Percentiles rank a stretch among this genome's conserved stretches.
phyloP scores from a whole-genome alignment of 495 filamentous ascomycete genomes.

The Xylaria bambusicola region DNA sequence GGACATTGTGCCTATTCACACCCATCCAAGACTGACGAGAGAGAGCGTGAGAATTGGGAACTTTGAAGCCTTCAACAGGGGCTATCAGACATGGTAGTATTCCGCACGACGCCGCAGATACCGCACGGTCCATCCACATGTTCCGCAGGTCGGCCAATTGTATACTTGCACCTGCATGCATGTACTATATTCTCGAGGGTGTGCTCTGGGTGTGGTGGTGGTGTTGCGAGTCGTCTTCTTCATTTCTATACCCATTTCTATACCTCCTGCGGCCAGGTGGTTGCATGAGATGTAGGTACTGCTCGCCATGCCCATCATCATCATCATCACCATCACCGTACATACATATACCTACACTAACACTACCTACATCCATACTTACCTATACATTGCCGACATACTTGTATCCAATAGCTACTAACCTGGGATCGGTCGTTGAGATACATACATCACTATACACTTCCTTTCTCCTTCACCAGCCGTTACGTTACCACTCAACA shows the following conservation, averaged over 20 bases:
- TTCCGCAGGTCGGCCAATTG: conserved; percentile 19
- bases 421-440: too few relatives aligned
- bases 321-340: conserved; percentile 9
- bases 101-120: conserved; percentile 13
- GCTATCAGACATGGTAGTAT: background rate
- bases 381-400: background rate
- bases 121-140: conserved; percentile 18
- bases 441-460: too few relatives aligned
- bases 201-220: background rate
- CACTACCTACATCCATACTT: background rate
- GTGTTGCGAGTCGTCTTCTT: background rate
- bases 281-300: conserved; percentile 20
- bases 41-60: too few relatives aligned
- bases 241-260: background rate
- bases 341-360: conserved; percentile 5
- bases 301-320: conserved; percentile 3
- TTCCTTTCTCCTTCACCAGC: background rate
- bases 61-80: background rate
- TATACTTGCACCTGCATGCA: conserved; percentile 10
- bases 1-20: too few relatives aligned
- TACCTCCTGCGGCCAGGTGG: conserved; percentile 14
- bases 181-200: conserved; percentile 5
- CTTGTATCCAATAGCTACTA: too few relatives aligned
- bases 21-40: too few relatives aligned
- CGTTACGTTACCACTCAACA: background rate